Conservation (phyloP, 148 eudicot genomes). For the Chenopodium album region DNA sequence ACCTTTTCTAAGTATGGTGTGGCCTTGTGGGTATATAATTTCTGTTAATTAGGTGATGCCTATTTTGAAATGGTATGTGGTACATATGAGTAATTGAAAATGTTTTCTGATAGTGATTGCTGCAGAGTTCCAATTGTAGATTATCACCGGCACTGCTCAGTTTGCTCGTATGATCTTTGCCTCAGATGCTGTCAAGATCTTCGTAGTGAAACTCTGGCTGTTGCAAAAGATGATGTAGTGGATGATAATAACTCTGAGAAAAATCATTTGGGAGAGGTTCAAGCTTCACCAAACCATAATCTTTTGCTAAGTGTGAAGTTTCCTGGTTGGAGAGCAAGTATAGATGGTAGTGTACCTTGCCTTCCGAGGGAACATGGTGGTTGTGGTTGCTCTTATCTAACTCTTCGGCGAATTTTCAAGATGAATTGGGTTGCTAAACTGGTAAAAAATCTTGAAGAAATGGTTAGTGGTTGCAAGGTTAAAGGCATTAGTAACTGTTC, state of each 20-base stretch:
- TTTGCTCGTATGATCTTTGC: conserved; percentile 89
- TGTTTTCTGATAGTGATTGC: conserved; percentile 57
- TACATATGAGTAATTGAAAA: conserved; percentile 16
- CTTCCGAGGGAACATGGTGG: conserved; percentile 77
- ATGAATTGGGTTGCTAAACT: conserved; percentile 98
- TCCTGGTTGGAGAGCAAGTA: conserved; percentile 75
- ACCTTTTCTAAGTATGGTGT: neutral
- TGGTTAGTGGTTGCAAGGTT: conserved; percentile 80
- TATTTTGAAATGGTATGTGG: neutral
- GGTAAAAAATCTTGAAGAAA: conserved; percentile 88
- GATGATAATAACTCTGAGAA: conserved; percentile 25
- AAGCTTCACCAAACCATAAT: conserved; percentile 35
- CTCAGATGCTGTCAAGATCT: conserved; percentile 94
- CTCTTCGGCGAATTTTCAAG: conserved; percentile 77
- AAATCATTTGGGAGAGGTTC: conserved; percentile 28
- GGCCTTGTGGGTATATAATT: neutral
- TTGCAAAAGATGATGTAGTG: conserved; percentile 35
- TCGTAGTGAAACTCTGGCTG: conserved; percentile 52
- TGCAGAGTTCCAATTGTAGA: conserved; percentile 93
- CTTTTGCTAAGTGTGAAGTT: conserved; percentile 41
- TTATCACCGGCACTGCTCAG: conserved; percentile 90
- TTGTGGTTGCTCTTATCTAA: conserved; percentile 60
- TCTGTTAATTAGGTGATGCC: conserved; percentile 1
- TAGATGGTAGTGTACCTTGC: conserved; percentile 81
- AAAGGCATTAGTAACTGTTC: conserved; percentile 28